Conservation (phyloP, 768 basidiomycete species). For the Lentinula aciculospora region DNA sequence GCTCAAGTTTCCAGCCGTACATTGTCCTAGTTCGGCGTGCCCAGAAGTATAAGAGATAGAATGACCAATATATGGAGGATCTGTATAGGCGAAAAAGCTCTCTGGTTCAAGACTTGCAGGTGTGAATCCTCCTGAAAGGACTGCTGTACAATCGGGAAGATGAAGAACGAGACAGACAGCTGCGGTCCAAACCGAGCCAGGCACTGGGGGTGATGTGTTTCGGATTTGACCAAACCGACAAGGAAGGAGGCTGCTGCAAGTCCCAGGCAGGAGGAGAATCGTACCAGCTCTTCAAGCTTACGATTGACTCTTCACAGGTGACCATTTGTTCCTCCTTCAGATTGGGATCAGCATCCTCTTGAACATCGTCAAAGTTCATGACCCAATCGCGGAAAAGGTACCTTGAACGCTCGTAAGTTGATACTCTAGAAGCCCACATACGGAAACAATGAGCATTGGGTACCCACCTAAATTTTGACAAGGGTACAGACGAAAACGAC, state of each 20-base stretch:
- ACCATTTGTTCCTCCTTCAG: background rate
- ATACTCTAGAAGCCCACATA: background rate
- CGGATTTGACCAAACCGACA: background rate
- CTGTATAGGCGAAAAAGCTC: background rate
- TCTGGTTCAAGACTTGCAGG: background rate
- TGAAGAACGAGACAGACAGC: background rate
- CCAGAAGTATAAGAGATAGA: background rate
- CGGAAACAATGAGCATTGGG: background rate
- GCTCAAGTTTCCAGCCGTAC: background rate
- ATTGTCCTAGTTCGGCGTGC: background rate
- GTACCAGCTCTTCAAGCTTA: background rate
- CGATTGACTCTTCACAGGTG: background rate
- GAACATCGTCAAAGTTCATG: background rate
- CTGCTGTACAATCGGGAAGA: background rate
- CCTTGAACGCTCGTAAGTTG: slow-evolving; percentile 8
- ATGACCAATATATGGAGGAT: background rate
- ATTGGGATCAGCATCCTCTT: background rate
- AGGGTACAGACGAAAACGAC: background rate
- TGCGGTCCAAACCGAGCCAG: background rate
- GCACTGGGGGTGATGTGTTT: too few species aligned
- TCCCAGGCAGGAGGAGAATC: background rate
- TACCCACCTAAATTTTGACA: slow-evolving; percentile 3
- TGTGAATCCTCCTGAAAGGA: background rate
- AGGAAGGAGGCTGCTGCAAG: background rate
- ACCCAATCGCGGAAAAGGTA: background rate